Percentiles rank a stretch among this genome's conserved stretches.
phyloP scores from a whole-genome alignment of 768 basidiomycete genomes.

The Clavulina sp. region DNA sequence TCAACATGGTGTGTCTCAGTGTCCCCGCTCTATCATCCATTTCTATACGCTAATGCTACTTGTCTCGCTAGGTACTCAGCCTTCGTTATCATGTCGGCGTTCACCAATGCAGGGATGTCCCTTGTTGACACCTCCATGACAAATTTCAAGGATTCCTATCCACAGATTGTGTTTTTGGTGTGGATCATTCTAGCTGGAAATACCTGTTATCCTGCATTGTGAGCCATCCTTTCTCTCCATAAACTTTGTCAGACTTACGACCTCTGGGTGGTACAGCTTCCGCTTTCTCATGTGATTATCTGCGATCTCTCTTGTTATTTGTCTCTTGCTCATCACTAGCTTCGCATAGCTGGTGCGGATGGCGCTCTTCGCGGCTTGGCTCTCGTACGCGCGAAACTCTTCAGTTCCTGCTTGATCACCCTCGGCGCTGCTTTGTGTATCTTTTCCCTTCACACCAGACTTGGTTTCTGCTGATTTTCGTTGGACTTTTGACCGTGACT shows the following conservation, averaged over 20 bases:
- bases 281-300: constrained; percentile 60
- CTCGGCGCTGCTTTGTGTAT: constrained; percentile 75
- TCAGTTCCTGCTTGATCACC: constrained; percentile 86
- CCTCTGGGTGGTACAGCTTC: constrained; percentile 29
- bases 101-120: constrained; percentile 77
- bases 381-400: constrained; percentile 63
- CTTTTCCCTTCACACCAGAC: constrained; percentile 89
- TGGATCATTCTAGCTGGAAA: constrained; percentile 81
- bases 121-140: constrained; percentile 82
- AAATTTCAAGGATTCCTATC: constrained; percentile 75
- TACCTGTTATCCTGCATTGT: constrained; percentile 84
- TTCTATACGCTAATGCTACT: not conserved
- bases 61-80: constrained; percentile 48
- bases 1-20: constrained; percentile 40
- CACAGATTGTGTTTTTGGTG: constrained; percentile 55
- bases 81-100: constrained; percentile 75
- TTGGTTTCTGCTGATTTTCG: constrained; percentile 64
- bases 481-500: constrained; percentile 47
- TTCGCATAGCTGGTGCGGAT: constrained; percentile 53
- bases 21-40: not conserved
- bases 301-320: not conserved
- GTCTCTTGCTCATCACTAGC: not conserved
- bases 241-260: not conserved
- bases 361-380: too few species aligned
- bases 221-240: constrained; percentile 20